Evolutionary conservation across 164 flowering plant genomes (phyloP).

Genomic region (Tinospora cordifolia): DNA sequence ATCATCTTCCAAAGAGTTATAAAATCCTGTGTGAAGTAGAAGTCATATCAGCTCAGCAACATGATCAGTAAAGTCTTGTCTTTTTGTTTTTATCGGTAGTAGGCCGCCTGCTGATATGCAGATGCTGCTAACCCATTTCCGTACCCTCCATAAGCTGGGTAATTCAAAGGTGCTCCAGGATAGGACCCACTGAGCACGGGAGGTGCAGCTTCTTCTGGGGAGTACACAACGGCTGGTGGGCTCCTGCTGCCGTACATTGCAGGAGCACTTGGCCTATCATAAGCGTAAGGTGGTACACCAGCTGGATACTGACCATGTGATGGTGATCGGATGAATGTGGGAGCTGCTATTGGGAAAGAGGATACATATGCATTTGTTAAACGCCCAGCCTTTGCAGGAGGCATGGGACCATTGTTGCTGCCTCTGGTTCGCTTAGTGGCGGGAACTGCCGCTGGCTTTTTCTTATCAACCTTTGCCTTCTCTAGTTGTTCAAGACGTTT

Average conservation of each 20-base stretch:
- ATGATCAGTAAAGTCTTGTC: constrained; percentile 7
- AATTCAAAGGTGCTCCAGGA: constrained; percentile 29
- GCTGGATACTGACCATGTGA: constrained; percentile 55
- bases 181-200: constrained; percentile 26
- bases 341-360: constrained; percentile 63
- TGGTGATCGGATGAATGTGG: constrained; percentile 59
- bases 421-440: constrained; percentile 90
- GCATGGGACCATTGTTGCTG: constrained; percentile 88
- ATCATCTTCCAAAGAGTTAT: constrained; percentile 13
- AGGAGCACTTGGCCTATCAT: constrained; percentile 43
- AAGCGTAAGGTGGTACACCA: constrained; percentile 41
- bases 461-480: constrained; percentile 78
- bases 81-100: constrained; percentile 25
- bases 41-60: constrained; percentile 7
- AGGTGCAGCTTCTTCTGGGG: constrained; percentile 46
- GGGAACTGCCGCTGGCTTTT: constrained; percentile 61
- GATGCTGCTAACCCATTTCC: constrained; percentile 27
- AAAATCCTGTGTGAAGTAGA: constrained; percentile 6
- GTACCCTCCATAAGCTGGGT: constrained; percentile 32
- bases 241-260: constrained; percentile 62
- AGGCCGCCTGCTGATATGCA: constrained; percentile 28
- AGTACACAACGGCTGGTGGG: constrained; percentile 50
- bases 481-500: constrained; percentile 90
- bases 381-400: constrained; percentile 98
- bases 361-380: constrained; percentile 84